phyloP scores from a whole-genome alignment of 2,329 filamentous ascomycete species.

The Beauveria bassiana region DNA sequence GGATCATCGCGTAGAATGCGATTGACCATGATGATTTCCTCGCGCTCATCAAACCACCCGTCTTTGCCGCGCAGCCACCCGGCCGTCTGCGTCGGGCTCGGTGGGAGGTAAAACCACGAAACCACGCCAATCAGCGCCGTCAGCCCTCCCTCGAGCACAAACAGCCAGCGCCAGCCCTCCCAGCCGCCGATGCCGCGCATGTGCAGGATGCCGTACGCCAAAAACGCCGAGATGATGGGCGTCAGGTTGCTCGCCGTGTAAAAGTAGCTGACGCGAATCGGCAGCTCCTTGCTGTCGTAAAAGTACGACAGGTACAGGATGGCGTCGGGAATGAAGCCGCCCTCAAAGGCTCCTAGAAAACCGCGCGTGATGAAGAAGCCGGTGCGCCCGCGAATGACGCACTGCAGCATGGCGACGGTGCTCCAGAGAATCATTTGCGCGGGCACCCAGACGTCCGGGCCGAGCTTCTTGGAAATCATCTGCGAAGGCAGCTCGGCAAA shows the following conservation, averaged over 20 bases:
- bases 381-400: constrained; percentile 7
- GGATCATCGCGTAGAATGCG: constrained; percentile 52
- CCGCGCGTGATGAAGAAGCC: constrained; percentile 20
- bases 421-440: constrained; percentile 48
- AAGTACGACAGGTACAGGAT: constrained; percentile 37
- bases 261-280: constrained; percentile 32
- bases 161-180: constrained; percentile 42
- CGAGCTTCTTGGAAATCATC: constrained; percentile 46
- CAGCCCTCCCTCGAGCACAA: constrained; percentile 45
- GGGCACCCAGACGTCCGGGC: constrained; percentile 42
- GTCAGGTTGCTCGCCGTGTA: constrained; percentile 33
- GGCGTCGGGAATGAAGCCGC: constrained; percentile 34
- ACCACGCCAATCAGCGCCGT: constrained; percentile 42
- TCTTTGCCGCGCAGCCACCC: constrained; percentile 43
- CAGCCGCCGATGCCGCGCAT: constrained; percentile 29
- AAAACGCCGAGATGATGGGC: constrained; percentile 30
- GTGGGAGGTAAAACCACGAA: constrained; percentile 48
- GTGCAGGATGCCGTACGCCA: constrained; percentile 33
- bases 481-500: constrained; percentile 51
- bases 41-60: constrained; percentile 53
- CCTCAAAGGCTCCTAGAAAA: constrained; percentile 28
- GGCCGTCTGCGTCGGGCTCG: constrained; percentile 40
- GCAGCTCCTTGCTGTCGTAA: constrained; percentile 33
- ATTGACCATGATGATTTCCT: constrained; percentile 55
- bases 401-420: constrained; percentile 32